A percentile compares a stretch with the other conserved stretches of the same genome.
Conservation (phyloP, 768 basidiomycete species). For the Hebeloma cylindrosporum region DNA sequence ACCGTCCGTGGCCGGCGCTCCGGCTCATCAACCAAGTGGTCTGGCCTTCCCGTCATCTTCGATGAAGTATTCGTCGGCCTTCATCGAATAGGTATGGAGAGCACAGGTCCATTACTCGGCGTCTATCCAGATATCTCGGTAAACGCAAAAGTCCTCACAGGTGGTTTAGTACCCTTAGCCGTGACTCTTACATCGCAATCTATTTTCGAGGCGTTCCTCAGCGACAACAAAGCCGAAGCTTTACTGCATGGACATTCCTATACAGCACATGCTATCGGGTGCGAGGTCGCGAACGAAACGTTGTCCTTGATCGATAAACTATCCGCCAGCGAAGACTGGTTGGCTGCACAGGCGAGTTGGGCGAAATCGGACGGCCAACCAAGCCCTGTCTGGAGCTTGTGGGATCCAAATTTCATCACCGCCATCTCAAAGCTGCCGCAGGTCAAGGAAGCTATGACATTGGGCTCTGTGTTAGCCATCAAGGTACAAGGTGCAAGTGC, state of each 20-base stretch:
- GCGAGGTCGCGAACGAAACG: constrained; percentile 85
- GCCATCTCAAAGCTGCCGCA: constrained; percentile 53
- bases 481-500: constrained; percentile 58
- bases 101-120: constrained; percentile 64
- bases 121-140: constrained; percentile 85
- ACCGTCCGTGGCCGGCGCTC: constrained; percentile 57
- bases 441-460: constrained; percentile 79
- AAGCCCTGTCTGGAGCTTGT: constrained; percentile 76
- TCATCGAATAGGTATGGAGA: constrained; percentile 79
- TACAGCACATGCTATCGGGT: constrained; percentile 91
- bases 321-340: constrained; percentile 56
- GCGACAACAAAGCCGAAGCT: constrained; percentile 77
- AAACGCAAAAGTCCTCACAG: constrained; percentile 91
- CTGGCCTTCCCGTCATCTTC: constrained; percentile 85
- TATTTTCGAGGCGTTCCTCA: constrained; percentile 79
- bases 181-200: constrained; percentile 79
- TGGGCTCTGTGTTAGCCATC: constrained; percentile 84
- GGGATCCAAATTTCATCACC: constrained; percentile 73
- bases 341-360: constrained; percentile 62
- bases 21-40: constrained; percentile 43
- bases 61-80: constrained; percentile 96
- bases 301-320: constrained; percentile 61
- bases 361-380: constrained; percentile 19
- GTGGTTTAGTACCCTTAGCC: constrained; percentile 85
- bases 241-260: constrained; percentile 95